A percentile compares a stretch with the other conserved stretches of the same genome.
Evolutionary conservation across 768 basidiomycete genomes (phyloP).

Genomic region (Boletus vermiculosoides): DNA sequence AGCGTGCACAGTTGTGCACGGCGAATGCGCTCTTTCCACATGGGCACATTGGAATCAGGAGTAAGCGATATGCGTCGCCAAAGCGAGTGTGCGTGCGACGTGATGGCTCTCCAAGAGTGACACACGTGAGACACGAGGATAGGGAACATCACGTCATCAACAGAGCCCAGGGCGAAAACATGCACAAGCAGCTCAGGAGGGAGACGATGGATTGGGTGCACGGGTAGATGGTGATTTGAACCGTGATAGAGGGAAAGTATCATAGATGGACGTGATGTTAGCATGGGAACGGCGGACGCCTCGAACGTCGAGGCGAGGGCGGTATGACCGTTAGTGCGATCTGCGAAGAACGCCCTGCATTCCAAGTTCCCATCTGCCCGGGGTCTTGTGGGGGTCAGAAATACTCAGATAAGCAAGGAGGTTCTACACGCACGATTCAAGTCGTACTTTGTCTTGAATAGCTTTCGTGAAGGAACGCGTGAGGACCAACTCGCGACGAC

Average conservation of each 20-base stretch:
- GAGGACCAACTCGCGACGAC: constrained; percentile 46
- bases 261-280: constrained; percentile 30
- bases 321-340: constrained; percentile 22
- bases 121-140: constrained; percentile 69
- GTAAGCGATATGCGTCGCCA: constrained; percentile 62
- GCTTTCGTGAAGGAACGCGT: constrained; percentile 51
- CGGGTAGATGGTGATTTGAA: constrained; percentile 22
- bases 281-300: constrained; percentile 12
- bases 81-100: constrained; percentile 57
- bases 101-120: constrained; percentile 58
- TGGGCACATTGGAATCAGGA: constrained; percentile 40
- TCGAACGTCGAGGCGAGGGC: constrained; percentile 18
- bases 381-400: constrained; percentile 15
- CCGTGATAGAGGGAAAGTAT: constrained; percentile 25
- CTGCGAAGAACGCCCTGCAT: constrained; percentile 17
- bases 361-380: constrained; percentile 22
- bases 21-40: constrained; percentile 63
- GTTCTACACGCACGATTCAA: constrained; percentile 30
- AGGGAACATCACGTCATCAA: constrained; percentile 56
- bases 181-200: constrained; percentile 64
- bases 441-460: constrained; percentile 42
- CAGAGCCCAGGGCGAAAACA: constrained; percentile 60
- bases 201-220: constrained; percentile 55
- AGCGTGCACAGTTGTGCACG: constrained; percentile 62
- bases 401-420: background rate